Percentiles rank a stretch among this genome's conserved stretches.
These are phyloP conservation scores for Penicillium desertorum DNA, from an alignment of 495 filamentous ascomycete genomes.

Conservation along the genomic window DNA sequence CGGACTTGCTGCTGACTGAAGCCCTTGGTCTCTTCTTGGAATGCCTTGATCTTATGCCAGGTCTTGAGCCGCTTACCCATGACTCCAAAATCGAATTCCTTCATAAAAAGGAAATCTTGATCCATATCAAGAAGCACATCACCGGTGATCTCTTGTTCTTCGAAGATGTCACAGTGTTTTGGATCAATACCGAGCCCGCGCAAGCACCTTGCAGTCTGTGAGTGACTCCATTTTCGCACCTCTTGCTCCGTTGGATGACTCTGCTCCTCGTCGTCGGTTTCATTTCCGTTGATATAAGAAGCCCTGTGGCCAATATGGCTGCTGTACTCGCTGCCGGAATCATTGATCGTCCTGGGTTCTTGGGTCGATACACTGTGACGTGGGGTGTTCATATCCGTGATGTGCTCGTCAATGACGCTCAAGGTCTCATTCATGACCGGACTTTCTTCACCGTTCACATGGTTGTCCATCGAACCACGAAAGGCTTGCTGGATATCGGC, in stretches of 20 bases:
- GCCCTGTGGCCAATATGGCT: conserved; percentile 70
- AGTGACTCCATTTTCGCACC: conserved; percentile 71
- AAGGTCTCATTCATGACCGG: conserved; percentile 95
- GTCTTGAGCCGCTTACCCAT: conserved; percentile 84
- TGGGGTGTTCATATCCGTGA: conserved; percentile 85
- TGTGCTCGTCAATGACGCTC: conserved; percentile 97
- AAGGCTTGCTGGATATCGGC: conserved; percentile 50
- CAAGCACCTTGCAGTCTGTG: conserved; percentile 80
- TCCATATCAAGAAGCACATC: conserved; percentile 94
- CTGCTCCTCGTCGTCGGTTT: conserved; percentile 72
- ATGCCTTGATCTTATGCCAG: conserved; percentile 89
- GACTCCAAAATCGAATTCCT: conserved; percentile 91
- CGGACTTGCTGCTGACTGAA: conserved; percentile 25
- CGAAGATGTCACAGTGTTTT: conserved; percentile 86
- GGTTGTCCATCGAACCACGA: conserved; percentile 44
- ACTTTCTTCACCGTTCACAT: conserved; percentile 57
- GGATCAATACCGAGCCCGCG: conserved; percentile 77
- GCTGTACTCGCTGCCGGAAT: conserved; percentile 89
- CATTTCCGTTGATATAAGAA: conserved; percentile 87
- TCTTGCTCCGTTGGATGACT: conserved; percentile 57
- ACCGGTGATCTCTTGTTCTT: conserved; percentile 93
- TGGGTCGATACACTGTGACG: conserved; percentile 54
- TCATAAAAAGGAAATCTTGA: conserved; percentile 87
- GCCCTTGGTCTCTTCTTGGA: conserved; percentile 78
- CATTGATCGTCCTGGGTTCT: conserved; percentile 61